A percentile compares a stretch with the other conserved stretches of the same genome.
These are phyloP conservation scores for Sclerotiophoma versabilis DNA, from an alignment of 2,329 filamentous ascomycete species.

Conservation along the genomic window DNA sequence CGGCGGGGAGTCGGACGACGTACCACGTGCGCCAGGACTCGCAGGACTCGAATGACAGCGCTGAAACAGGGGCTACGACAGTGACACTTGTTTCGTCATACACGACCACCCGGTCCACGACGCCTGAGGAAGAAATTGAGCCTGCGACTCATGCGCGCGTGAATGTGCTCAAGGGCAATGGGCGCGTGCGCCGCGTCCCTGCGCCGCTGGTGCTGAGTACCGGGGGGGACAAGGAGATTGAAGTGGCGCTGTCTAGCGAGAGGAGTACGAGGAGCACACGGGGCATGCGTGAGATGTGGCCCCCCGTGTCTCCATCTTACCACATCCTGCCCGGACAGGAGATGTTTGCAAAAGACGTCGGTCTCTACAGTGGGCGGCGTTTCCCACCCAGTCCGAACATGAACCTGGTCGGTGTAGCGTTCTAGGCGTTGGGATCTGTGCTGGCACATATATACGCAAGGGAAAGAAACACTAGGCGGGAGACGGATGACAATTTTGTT, in stretches of 20 bases:
- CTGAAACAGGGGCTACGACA: slow-evolving; percentile 41
- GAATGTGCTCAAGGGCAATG: slow-evolving; percentile 28
- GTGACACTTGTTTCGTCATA: slow-evolving; percentile 33
- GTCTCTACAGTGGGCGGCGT: slow-evolving; percentile 20
- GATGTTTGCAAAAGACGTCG: slow-evolving; percentile 30
- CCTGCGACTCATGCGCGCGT: slow-evolving; percentile 20
- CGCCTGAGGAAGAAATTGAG: slow-evolving; percentile 4
- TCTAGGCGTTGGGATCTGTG: slow-evolving; percentile 23
- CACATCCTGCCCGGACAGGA: slow-evolving; percentile 43
- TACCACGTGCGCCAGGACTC: slow-evolving; percentile 40
- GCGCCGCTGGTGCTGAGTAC: slow-evolving; percentile 31
- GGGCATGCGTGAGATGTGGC: slow-evolving; percentile 31
- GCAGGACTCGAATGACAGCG: slow-evolving; percentile 39
- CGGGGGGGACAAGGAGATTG: slow-evolving; percentile 34
- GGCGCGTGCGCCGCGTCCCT: slow-evolving; percentile 38
- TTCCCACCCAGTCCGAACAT: slow-evolving; percentile 26
- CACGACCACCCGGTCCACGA: slow-evolving; percentile 15
- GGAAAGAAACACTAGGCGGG: not conserved
- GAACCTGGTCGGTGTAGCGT: slow-evolving; percentile 44
- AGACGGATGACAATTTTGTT: too few relatives aligned
- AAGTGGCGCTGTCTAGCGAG: slow-evolving; percentile 20
- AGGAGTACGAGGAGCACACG: slow-evolving; percentile 26
- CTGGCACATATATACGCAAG: slow-evolving; percentile 6
- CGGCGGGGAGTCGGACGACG: slow-evolving; percentile 28
- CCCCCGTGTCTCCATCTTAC: slow-evolving; percentile 38